Percentiles rank a stretch among this genome's conserved stretches.
These are phyloP conservation scores for Nigrospora oryzae DNA, from an alignment of 2,329 filamentous ascomycete genomes.

Conservation along the genomic window DNA sequence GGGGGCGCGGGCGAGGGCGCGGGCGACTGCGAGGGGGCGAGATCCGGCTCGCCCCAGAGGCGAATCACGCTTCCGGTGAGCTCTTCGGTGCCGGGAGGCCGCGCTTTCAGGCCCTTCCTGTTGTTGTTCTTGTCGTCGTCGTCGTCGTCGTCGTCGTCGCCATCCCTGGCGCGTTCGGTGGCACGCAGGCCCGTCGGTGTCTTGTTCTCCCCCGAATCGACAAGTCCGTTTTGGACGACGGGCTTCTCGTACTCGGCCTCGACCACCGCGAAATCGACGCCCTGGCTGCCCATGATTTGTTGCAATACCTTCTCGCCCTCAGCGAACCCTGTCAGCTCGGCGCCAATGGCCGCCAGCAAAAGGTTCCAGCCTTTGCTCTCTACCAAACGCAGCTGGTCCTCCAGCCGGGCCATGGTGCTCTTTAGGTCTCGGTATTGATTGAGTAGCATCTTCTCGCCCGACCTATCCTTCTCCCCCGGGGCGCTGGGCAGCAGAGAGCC, in stretches of 20 bases:
- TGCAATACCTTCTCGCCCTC: conserved; percentile 51
- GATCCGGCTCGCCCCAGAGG: conserved; percentile 16
- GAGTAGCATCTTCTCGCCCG: conserved; percentile 27
- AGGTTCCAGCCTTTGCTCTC: conserved; percentile 63
- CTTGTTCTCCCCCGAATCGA: neutral
- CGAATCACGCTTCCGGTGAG: conserved; percentile 22
- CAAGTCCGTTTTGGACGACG: neutral
- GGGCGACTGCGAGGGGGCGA: conserved; percentile 4
- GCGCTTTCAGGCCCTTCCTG: conserved; percentile 3
- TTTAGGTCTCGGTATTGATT: conserved; percentile 48
- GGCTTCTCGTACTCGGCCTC: conserved; percentile 9
- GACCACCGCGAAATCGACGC: neutral
- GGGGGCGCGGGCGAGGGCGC: neutral
- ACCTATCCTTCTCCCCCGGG: conserved; percentile 18
- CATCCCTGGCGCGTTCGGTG: neutral
- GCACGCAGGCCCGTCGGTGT: neutral
- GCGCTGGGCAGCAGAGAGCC: neutral
- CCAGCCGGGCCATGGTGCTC: conserved; percentile 44
- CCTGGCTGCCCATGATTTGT: conserved; percentile 12
- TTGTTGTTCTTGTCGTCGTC: conserved; percentile 1
- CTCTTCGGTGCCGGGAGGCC: conserved; percentile 8
- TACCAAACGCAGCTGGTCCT: conserved; percentile 43
- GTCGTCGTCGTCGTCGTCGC: neutral
- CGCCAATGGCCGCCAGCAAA: conserved; percentile 66
- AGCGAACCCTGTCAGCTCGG: conserved; percentile 60